Conservation (phyloP, 768 basidiomycete genomes). For the Lepiota venenata region DNA sequence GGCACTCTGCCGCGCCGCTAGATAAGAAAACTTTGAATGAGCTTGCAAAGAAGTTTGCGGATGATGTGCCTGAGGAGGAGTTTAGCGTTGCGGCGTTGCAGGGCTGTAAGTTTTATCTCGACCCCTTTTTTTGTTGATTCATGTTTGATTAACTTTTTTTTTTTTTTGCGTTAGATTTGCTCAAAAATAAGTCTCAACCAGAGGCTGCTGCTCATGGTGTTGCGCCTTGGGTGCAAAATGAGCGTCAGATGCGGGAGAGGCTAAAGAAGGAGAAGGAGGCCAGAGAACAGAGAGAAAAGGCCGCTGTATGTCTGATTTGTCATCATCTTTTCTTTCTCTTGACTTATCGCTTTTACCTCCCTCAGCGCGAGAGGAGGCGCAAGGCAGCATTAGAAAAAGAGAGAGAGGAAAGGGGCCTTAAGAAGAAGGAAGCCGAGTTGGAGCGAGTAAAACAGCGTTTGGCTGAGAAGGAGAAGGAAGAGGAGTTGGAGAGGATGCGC, state of each 20-base stretch:
- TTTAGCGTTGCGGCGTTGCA: slow-evolving; percentile 90
- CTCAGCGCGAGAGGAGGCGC: slow-evolving; percentile 45
- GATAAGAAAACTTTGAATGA: slow-evolving; percentile 57
- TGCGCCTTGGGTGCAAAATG: slow-evolving; percentile 67
- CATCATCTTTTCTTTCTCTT: not conserved
- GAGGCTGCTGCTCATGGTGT: slow-evolving; percentile 69
- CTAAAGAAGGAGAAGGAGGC: slow-evolving; percentile 73
- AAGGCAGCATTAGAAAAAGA: slow-evolving; percentile 56
- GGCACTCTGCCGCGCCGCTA: slow-evolving; percentile 64
- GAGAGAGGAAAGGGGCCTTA: slow-evolving; percentile 57
- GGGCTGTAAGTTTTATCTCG: slow-evolving; percentile 62
- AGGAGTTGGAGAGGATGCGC: slow-evolving; percentile 36
- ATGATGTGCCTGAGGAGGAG: slow-evolving; percentile 78
- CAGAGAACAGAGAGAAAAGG: slow-evolving; percentile 62
- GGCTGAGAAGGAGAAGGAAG: slow-evolving; percentile 52
- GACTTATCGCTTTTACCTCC: not conserved
- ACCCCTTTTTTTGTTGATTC: not conserved
- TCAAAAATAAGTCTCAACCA: slow-evolving; percentile 83
- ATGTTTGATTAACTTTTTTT: slow-evolving; percentile 3
- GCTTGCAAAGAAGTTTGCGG: slow-evolving; percentile 79
- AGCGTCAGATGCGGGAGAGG: slow-evolving; percentile 73
- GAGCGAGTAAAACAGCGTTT: slow-evolving; percentile 48
- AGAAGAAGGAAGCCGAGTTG: slow-evolving; percentile 62
- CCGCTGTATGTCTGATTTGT: slow-evolving; percentile 47
- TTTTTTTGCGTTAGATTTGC: slow-evolving; percentile 55